These are phyloP conservation scores for Allium sativum DNA, from an alignment of 106 monocot species.

Conservation along the genomic window DNA sequence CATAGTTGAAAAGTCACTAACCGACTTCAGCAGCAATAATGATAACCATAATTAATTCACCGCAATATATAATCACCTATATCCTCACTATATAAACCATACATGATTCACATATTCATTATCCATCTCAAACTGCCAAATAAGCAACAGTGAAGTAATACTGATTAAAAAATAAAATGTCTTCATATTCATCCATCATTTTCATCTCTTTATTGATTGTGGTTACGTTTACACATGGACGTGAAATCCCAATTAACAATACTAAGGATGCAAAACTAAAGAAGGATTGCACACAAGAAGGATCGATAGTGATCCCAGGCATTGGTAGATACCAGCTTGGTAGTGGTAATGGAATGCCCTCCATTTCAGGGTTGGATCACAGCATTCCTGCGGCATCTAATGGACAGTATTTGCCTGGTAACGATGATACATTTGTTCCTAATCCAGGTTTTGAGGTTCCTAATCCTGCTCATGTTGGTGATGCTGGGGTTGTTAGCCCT, in stretches of 20 bases:
- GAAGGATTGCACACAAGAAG: constrained; percentile 1
- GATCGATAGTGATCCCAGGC: constrained; percentile 8
- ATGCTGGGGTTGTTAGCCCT: too few species aligned
- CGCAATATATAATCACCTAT: too few species aligned
- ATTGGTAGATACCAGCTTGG: constrained; percentile 7
- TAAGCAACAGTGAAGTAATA: too few species aligned
- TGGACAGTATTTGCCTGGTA: constrained; percentile 11
- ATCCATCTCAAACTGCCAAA: too few species aligned
- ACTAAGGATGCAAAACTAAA: neutral
- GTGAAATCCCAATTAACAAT: neutral
- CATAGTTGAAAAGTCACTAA: too few species aligned
- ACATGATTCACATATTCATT: too few species aligned
- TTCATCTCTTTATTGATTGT: neutral
- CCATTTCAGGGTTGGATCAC: constrained; percentile 12
- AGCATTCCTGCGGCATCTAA: constrained; percentile 15
- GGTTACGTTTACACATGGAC: neutral
- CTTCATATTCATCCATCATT: too few species aligned
- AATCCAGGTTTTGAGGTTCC: constrained; percentile 22
- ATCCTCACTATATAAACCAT: too few species aligned
- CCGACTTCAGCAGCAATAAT: too few species aligned
- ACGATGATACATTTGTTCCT: constrained; percentile 26
- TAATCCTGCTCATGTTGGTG: constrained; percentile 3
- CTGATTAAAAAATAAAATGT: too few species aligned
- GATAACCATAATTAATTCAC: too few species aligned
- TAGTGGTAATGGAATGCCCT: constrained; percentile 4